These are phyloP conservation scores for Paecilomyces sp. DNA, from an alignment of 2,329 filamentous ascomycete species.

Conservation along the genomic window DNA sequence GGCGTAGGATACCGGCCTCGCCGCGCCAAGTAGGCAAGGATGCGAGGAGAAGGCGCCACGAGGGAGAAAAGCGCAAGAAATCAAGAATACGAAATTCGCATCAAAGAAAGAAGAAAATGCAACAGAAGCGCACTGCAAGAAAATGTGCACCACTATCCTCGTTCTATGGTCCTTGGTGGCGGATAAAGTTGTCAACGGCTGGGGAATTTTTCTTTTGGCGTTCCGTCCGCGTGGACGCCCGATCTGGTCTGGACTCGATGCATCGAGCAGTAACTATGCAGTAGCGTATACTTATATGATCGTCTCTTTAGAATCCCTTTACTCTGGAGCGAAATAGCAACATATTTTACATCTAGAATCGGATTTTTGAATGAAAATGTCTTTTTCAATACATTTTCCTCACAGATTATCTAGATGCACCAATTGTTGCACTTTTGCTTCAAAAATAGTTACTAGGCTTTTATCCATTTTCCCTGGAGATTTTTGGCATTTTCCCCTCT, in stretches of 20 bases:
- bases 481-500: neutral
- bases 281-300: neutral
- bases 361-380: neutral
- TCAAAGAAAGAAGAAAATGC: neutral
- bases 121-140: neutral
- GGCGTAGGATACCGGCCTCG: constrained; percentile 25
- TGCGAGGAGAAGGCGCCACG: constrained; percentile 32
- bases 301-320: neutral
- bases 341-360: neutral
- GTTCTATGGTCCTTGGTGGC: neutral
- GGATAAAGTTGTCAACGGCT: neutral
- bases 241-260: neutral
- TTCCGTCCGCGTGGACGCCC: neutral
- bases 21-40: constrained; percentile 32
- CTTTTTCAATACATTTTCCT: neutral
- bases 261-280: neutral
- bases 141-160: neutral
- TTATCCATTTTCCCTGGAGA: neutral
- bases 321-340: neutral
- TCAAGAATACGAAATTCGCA: constrained; percentile 1
- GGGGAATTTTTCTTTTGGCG: neutral
- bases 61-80: constrained; percentile 1
- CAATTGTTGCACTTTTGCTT: neutral
- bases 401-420: neutral
- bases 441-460: neutral